phyloP scores from a whole-genome alignment of 805 yeast species.

The Wickerhamomyces chambardii region DNA sequence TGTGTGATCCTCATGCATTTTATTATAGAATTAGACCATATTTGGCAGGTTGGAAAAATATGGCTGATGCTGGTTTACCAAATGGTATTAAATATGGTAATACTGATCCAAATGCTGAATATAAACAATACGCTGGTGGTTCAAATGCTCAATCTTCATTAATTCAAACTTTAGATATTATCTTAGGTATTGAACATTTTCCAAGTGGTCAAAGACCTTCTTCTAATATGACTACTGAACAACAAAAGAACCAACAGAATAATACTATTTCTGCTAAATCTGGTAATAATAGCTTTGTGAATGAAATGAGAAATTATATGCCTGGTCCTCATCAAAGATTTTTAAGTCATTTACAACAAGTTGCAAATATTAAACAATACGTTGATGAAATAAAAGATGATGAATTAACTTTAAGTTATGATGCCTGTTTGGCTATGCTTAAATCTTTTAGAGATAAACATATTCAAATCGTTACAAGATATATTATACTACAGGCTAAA shows the following conservation, averaged over 20 bases:
- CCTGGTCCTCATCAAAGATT: conserved; percentile 80
- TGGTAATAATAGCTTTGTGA: conserved; percentile 46
- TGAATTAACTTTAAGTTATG: conserved; percentile 65
- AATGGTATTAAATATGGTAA: conserved; percentile 74
- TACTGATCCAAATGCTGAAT: conserved; percentile 41
- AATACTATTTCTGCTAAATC: conserved; percentile 18
- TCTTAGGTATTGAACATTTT: conserved; percentile 67
- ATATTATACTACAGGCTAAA: conserved; percentile 73
- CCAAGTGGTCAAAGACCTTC: conserved; percentile 58
- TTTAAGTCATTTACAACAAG: conserved; percentile 46
- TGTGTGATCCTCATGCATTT: conserved; percentile 91
- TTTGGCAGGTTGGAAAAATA: conserved; percentile 90
- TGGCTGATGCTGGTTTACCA: conserved; percentile 78
- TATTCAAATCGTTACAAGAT: conserved; percentile 86
- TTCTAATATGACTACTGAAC: no score
- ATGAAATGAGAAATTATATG: conserved; percentile 85
- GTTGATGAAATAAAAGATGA: conserved; percentile 42
- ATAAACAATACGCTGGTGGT: conserved; percentile 71
- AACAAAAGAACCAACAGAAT: conserved; percentile 14
- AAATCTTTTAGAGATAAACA: conserved; percentile 88
- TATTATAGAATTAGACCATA: conserved; percentile 82
- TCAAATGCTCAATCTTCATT: conserved; percentile 90
- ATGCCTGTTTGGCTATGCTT: conserved; percentile 84
- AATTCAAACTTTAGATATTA: conserved; percentile 77
- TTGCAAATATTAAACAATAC: conserved; percentile 54